Evolutionary conservation across 2,329 filamentous ascomycete species (phyloP).

Genomic region (Microdochium paspali): DNA sequence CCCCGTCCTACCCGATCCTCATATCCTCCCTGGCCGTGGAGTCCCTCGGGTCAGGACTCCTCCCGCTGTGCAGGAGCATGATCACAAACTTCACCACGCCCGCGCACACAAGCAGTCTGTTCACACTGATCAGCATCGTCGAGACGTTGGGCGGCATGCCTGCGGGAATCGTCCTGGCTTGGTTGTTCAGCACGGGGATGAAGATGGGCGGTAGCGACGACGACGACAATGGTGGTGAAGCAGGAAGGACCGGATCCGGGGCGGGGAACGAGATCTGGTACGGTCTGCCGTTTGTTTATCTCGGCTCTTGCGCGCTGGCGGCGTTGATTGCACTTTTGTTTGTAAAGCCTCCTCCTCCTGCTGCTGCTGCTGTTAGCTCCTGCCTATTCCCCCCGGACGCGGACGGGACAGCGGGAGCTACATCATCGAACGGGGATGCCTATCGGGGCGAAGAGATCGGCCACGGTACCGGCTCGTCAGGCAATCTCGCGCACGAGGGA

Average conservation of each 20-base stretch:
- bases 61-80: slow-evolving; percentile 11
- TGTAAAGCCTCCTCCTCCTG: not conserved
- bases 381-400: too few relatives aligned
- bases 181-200: slow-evolving; percentile 15
- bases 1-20: slow-evolving; percentile 3
- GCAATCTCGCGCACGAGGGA: too few relatives aligned
- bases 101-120: slow-evolving; percentile 14
- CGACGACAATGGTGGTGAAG: too few relatives aligned
- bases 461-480: too few relatives aligned
- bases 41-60: slow-evolving; percentile 10
- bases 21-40: slow-evolving; percentile 11
- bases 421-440: too few relatives aligned
- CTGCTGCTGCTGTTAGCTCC: not conserved
- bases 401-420: too few relatives aligned
- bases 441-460: too few relatives aligned
- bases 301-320: not conserved
- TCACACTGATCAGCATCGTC: slow-evolving; percentile 16
- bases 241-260: too few relatives aligned
- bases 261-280: slow-evolving; percentile 5
- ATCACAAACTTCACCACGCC: slow-evolving; percentile 8
- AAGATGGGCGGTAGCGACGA: slow-evolving; percentile 5
- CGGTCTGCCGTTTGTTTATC: slow-evolving; percentile 14
- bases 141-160: slow-evolving; percentile 13
- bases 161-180: slow-evolving; percentile 14
- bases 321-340: not conserved